A percentile compares a stretch with the other conserved stretches of the same genome.
Conservation (phyloP, 2,329 filamentous ascomycete genomes). For the Paramyrothecium sp. region DNA sequence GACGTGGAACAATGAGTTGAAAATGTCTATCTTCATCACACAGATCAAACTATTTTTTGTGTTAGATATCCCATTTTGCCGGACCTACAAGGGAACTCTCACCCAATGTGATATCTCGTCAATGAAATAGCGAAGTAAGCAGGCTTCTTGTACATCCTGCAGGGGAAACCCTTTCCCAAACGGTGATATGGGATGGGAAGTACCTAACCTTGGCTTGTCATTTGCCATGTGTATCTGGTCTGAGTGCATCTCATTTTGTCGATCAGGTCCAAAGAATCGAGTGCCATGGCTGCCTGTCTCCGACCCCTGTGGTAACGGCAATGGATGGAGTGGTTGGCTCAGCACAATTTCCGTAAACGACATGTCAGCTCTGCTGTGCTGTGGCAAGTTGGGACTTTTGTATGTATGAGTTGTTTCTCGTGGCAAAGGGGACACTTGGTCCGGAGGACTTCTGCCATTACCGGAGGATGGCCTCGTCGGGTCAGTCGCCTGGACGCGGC, state of each 20-base stretch:
- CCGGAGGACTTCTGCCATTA: no score
- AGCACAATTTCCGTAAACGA: neutral
- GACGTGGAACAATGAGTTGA: slow-evolving; percentile 33
- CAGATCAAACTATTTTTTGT: slow-evolving; percentile 30
- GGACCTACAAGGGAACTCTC: neutral
- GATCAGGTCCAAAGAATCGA: no score
- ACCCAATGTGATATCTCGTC: slow-evolving; percentile 40
- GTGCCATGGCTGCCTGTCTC: neutral
- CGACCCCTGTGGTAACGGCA: neutral
- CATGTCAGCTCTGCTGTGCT: neutral
- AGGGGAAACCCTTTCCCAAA: slow-evolving; percentile 22
- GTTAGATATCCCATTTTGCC: slow-evolving; percentile 6
- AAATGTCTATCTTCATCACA: slow-evolving; percentile 39
- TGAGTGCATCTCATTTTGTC: no score
- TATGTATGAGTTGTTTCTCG: neutral
- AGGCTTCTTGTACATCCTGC: slow-evolving; percentile 33
- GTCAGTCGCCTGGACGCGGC: no score
- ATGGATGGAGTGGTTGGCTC: neutral
- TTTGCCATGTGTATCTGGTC: no score
- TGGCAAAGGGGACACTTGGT: neutral
- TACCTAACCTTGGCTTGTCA: neutral
- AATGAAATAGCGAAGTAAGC: slow-evolving; percentile 35
- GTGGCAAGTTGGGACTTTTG: neutral
- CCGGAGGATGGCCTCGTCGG: no score
- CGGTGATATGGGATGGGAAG: slow-evolving; percentile 7